Evolutionary conservation across 805 yeast species (phyloP), one percentile per base, ranked within the genome.

Genomic region (Lipomyces sp.): DNA sequence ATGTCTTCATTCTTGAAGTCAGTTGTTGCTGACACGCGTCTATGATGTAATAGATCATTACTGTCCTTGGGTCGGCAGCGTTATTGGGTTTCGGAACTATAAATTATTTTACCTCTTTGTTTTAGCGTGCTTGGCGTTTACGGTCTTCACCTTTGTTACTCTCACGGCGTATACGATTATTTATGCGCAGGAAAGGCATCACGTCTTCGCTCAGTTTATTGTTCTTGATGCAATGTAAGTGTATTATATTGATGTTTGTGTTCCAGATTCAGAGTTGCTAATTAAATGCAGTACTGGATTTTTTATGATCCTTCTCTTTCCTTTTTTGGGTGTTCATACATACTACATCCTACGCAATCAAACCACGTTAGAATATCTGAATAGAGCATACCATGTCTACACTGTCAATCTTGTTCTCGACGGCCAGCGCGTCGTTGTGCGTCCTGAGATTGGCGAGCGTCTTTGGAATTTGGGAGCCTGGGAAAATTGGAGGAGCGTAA

Each of bases 31-130:
- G 13, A 24, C 22, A 23, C 34, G 7, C 24, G 5, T n/a, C n/a
- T n/a, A n/a, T n/a, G n/a, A n/a, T n/a, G n/a, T n/a, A 4, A 13
- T 13, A 32, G 56, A 90, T 67, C 98, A 90, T 65, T 83, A 75
- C 61, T 90, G 98, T 64, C 63, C 80, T 0, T 88, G 87, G 83
- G 67, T 91, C 0, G 95, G 95, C 1, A 65, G 75, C 0, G 78
- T 80, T 3, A 78, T 90, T 39, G 96, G 95, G 0, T 76, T 77
- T 51, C 65, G 70, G 34, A 90, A 91, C 66, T 80, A 80, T 63
- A 63, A 75, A 43, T 68, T 72, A 26, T 89, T 89, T 61, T 45
- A 82, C 2, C 80, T 78, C 54, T 82, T 59, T 39, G 40, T 59
- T 6, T 21, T 50, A 14, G 28, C 45, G n/a, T 32, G 47, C 19